These are phyloP conservation scores for Conticribra weissflogii DNA, from an alignment of 108 stramenopile genomes.

Conservation along the genomic window DNA sequence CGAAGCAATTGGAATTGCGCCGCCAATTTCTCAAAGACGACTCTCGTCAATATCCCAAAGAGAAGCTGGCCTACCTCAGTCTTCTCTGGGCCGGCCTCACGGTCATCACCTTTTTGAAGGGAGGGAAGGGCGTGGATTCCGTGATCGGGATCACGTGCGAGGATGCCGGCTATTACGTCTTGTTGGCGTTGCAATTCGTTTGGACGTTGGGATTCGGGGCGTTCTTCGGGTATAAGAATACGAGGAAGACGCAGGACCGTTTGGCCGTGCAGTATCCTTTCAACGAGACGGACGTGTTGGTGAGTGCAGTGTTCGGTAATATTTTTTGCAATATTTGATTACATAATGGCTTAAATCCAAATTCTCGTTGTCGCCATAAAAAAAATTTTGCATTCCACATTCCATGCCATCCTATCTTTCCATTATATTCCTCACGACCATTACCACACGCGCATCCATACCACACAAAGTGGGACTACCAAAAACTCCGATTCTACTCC, in stretches of 20 bases:
- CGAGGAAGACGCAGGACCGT: constrained; percentile 45
- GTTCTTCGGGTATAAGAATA: constrained; percentile 53
- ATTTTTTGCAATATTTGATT: no score
- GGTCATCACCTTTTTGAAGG: constrained; percentile 62
- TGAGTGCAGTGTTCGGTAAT: no score
- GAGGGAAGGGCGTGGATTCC: constrained; percentile 74
- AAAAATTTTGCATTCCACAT: no score
- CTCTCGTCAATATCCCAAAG: constrained; percentile 59
- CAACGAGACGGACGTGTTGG: constrained; percentile 50
- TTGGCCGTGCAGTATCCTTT: constrained; percentile 58
- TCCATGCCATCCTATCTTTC: no score
- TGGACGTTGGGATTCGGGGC: constrained; percentile 67
- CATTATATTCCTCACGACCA: no score
- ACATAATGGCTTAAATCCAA: no score
- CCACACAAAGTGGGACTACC: constrained; percentile 47
- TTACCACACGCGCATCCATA: background rate
- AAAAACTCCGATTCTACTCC: constrained; percentile 52
- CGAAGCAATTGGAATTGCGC: constrained; percentile 30
- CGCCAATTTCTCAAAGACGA: constrained; percentile 55
- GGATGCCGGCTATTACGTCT: constrained; percentile 57
- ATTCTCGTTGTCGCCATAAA: no score
- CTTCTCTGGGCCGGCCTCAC: constrained; percentile 64
- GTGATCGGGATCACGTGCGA: constrained; percentile 67
- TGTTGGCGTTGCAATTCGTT: constrained; percentile 59
- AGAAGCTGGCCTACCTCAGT: constrained; percentile 55